These are phyloP conservation scores for Geranium incanum DNA, from an alignment of 441 rosid species.

Conservation along the genomic window DNA sequence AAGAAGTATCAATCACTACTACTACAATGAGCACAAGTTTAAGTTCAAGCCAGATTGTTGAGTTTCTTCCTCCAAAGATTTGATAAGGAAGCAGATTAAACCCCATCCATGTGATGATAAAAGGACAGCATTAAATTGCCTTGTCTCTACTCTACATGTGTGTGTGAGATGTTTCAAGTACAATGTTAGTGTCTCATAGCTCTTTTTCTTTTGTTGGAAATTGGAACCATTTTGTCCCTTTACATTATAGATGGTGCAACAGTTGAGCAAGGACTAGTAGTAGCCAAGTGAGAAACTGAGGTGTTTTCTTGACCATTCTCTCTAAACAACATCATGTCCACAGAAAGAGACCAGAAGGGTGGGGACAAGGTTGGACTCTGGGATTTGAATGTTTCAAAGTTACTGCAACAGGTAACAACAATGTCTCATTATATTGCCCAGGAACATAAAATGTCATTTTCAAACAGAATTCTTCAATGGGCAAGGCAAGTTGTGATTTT, in stretches of 20 bases:
- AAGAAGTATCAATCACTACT: conserved; percentile 22
- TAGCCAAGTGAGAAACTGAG: conserved; percentile 15
- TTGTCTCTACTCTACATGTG: conserved; percentile 12
- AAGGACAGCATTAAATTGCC: conserved; percentile 23
- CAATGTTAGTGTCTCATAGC: conserved; percentile 5
- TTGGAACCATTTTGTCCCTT: conserved; percentile 31
- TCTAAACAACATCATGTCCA: conserved; percentile 18
- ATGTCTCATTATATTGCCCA: conserved; percentile 1
- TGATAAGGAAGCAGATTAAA: conserved; percentile 21
- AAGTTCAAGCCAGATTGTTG: conserved; percentile 40
- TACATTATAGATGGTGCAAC: conserved; percentile 27
- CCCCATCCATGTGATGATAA: conserved; percentile 39
- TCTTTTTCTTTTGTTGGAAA: conserved; percentile 40
- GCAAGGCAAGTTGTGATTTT: too few species aligned
- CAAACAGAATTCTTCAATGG: neutral
- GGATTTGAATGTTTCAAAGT: conserved; percentile 7
- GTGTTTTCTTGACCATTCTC: conserved; percentile 31
- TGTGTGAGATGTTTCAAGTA: conserved; percentile 20
- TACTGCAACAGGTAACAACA: conserved; percentile 11
- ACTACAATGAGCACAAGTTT: conserved; percentile 26
- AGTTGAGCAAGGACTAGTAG: conserved; percentile 34
- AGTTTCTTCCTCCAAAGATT: conserved; percentile 59
- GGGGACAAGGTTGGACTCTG: neutral
- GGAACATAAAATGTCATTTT: neutral
- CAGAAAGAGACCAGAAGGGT: neutral